Evolutionary conservation across 768 basidiomycete genomes (phyloP).

Genomic region (Agrocybe pediades): DNA sequence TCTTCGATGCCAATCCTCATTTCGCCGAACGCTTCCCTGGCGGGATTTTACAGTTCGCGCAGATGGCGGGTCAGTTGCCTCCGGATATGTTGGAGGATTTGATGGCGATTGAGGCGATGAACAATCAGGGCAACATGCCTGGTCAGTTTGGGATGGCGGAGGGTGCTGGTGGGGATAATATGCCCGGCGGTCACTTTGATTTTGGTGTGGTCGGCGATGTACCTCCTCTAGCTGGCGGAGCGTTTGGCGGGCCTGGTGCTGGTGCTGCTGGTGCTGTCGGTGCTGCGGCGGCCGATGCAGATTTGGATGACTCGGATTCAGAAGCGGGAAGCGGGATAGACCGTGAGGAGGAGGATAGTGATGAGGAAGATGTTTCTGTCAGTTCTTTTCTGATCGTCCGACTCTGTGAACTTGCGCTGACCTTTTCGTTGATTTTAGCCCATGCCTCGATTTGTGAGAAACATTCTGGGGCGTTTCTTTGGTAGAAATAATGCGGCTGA

Average conservation of each 20-base stretch:
- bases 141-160: conserved; percentile 13
- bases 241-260: too few species aligned
- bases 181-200: conserved; percentile 48
- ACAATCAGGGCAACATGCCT: conserved; percentile 28
- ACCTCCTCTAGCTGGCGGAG: conserved; percentile 18
- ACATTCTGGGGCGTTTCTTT: conserved; percentile 63
- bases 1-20: conserved; percentile 58
- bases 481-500: conserved; percentile 31
- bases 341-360: conserved; percentile 38
- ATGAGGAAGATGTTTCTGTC: conserved; percentile 52
- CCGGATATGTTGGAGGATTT: conserved; percentile 63
- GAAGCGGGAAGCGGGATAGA: conserved; percentile 22
- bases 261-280: too few species aligned
- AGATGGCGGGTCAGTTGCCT: conserved; percentile 53
- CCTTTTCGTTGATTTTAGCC: conserved; percentile 37
- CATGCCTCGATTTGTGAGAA: conserved; percentile 60
- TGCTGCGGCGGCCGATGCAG: conserved; percentile 9
- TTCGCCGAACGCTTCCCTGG: conserved; percentile 62
- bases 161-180: conserved; percentile 35
- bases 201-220: conserved; percentile 17
- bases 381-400: conserved; percentile 18
- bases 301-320: neutral
- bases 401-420: too few species aligned
- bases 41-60: conserved; percentile 65
- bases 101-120: conserved; percentile 47